Evolutionary conservation across 352 stramenopile species (phyloP), one percentile per base, ranked within the genome.

Genomic region (Pythium catenulatum): DNA sequence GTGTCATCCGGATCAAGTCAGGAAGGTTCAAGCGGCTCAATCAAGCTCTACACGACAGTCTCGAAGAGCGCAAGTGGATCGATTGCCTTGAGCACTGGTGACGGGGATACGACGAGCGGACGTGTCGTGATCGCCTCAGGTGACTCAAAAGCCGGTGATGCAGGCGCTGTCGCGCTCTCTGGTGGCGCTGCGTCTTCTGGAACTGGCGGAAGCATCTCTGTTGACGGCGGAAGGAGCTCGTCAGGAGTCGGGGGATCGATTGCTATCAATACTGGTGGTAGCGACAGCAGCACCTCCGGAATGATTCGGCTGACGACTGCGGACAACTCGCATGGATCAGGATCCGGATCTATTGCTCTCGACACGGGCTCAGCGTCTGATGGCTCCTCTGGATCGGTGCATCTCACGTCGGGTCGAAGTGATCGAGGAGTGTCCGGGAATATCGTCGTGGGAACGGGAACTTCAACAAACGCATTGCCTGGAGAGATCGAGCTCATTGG

Each of bases 381-480:
- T 7, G 80, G 54, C 13, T 50, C 39, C 14, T 87, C 80, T 19
- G 80, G 80, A 7, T 32, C 73, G 9, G 36, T 80, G 9, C 9
- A 30, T 15, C 43, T 81, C 32, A 74, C 37, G 2, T 76, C 43
- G 34, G 79, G 69, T 36, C 54, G 19, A 30, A 81, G 37, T 32
- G 21, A 27, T 9, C n/a, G 66, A 70, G 23, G 32, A 7, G 87
- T 87, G 13, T 89, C 90, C 0, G 95, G 95, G 11, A 65, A 30
- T n/a, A 85, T 97, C n/a, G 37, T 85, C 19, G 41, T 98, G 11
- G 84, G 50, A 19, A 95, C 90, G 14, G 95, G 95, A 37, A 87
- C 69, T 34, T 93, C 94, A 17, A 59, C 36, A 11, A 39, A 14
- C 1, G 91, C 91, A 21, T 81, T 59, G 4, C 77, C 70, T 52